Evolutionary conservation across 768 basidiomycete genomes (phyloP), one percentile per base, ranked within the genome.

Genomic region (Dacryopinax spathularia): DNA sequence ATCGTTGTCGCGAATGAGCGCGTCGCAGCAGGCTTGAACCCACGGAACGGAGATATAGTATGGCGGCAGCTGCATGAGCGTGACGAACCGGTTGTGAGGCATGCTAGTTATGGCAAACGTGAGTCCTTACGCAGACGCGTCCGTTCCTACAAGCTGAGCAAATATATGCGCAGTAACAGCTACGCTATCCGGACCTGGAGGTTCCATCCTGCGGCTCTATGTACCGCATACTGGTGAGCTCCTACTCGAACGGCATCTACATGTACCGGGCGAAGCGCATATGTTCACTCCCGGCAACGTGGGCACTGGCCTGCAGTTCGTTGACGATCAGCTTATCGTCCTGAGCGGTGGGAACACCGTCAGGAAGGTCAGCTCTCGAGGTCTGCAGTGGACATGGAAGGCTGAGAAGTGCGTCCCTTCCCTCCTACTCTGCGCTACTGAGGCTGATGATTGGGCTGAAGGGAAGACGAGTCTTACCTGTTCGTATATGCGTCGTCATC

Each of bases 171-270:
- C 63, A 33, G 20, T 27, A 18, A 36, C 13, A 91, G 91, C 77
- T 35, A 75, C 87, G 1, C 76, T 95, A 22, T 93, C 93, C 44
- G 90, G 91, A 9, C 78, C 84, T 1, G 84, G 83, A 1, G 89
- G 86, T 10, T 77, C 85, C 2, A 86, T 77, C 1, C 75, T 91
- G 20, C 83, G 91, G 22, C 72, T 82, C 2, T 86, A 92, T 69
- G 84, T 91, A 36, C 73, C 77, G 2, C 69, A 74, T 1, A 84
- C 81, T 0, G 93, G 92, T 1, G 72, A 81, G 60, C 77, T 91
- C 31, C 44, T 86, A 2, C 76, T 84, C 62, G 92, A 97, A 72
- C 80, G 77, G 39, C 77, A 77, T 13, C 71, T 94, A 1, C 84
- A 88, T 61, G 68, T 72, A 25, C 77, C 78, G 0, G 70, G 73